Percentiles rank a stretch among this genome's conserved stretches.
Conservation (phyloP, 2,329 filamentous ascomycete species). For the Geosmithia morbida region DNA sequence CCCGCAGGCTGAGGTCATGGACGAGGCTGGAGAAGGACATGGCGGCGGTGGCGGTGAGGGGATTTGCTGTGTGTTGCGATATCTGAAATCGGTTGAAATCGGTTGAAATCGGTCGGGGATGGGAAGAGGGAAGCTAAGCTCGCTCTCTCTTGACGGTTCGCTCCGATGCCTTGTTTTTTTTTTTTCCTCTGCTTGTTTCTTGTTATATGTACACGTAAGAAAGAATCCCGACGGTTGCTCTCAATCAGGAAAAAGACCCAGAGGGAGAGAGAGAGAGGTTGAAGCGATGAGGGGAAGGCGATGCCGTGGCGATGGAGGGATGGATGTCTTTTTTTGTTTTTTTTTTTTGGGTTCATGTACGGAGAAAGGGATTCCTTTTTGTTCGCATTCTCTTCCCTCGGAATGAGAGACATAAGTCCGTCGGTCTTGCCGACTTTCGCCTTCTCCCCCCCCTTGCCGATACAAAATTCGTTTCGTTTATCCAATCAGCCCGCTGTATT, state of each 20-base stretch:
- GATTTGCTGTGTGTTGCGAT: background rate
- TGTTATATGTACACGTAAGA: too few species aligned
- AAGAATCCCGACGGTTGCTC: background rate
- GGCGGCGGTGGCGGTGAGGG: background rate
- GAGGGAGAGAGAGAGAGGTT: background rate
- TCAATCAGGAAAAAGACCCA: background rate
- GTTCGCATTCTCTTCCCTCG: too few species aligned
- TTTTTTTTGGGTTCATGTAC: too few species aligned
- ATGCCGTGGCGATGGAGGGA: background rate
- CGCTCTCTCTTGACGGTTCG: too few species aligned
- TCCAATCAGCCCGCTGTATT: background rate
- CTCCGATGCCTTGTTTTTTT: too few species aligned
- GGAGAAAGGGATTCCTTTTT: too few species aligned
- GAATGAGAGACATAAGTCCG: too few species aligned
- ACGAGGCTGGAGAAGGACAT: conserved; percentile 59
- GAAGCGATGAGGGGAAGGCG: background rate
- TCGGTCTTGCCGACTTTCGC: background rate
- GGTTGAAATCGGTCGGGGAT: too few species aligned
- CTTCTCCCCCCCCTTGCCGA: background rate
- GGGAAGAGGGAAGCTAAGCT: too few species aligned
- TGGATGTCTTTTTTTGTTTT: background rate
- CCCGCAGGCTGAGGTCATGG: conserved; percentile 47
- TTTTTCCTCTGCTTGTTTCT: too few species aligned
- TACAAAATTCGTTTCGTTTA: background rate
- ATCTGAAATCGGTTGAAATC: too few species aligned